These are phyloP conservation scores for Solanum lignicaule DNA, from an alignment of 257 asterid genomes.

Conservation along the genomic window DNA sequence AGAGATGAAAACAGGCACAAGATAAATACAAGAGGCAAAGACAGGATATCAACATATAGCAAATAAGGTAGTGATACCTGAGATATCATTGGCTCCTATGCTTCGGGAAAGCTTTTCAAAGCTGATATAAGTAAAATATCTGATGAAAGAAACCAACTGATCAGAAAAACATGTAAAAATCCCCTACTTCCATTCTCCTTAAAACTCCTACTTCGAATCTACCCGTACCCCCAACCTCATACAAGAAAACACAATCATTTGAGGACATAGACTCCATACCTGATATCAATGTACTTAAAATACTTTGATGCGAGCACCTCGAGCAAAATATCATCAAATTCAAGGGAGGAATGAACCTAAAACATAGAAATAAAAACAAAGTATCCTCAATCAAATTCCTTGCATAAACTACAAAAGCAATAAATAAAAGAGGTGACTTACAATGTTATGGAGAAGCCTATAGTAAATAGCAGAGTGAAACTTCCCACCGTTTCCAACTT, in stretches of 20 bases:
- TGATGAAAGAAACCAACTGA: constrained; percentile 13
- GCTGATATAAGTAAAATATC: constrained; percentile 70
- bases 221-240: neutral
- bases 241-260: neutral
- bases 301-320: constrained; percentile 60
- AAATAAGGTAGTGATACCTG: constrained; percentile 4
- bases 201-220: neutral
- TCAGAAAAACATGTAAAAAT: neutral
- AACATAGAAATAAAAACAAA: neutral
- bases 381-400: neutral
- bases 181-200: neutral
- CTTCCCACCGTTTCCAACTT: constrained; percentile 69
- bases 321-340: constrained; percentile 37
- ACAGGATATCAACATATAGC: neutral
- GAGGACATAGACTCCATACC: constrained; percentile 34
- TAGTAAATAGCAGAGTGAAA: constrained; percentile 71
- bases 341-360: constrained; percentile 53
- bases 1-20: neutral
- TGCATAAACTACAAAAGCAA: neutral
- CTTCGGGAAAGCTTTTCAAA: constrained; percentile 58
- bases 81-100: constrained; percentile 38
- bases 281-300: constrained; percentile 63
- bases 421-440: constrained; percentile 16
- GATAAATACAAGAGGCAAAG: neutral
- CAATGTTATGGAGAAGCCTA: constrained; percentile 54